These are phyloP conservation scores for Lachnellula occidentalis DNA, from an alignment of 2,329 filamentous ascomycete genomes.

Conservation along the genomic window DNA sequence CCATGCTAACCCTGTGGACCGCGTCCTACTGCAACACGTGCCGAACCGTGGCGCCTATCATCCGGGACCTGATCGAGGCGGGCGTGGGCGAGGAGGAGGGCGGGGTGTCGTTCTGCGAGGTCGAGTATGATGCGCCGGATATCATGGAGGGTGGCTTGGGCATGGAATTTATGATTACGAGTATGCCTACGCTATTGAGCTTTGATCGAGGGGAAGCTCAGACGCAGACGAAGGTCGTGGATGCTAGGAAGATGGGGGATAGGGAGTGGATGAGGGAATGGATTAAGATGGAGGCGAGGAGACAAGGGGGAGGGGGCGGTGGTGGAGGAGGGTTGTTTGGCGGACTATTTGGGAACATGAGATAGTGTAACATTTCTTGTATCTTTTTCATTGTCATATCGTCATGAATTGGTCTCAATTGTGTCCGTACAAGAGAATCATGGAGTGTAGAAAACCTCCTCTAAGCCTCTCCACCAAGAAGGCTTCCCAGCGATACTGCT, in stretches of 20 bases:
- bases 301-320: conserved; percentile 41
- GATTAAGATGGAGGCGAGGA: conserved; percentile 47
- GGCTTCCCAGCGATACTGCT: conserved; percentile 53
- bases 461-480: conserved; percentile 63
- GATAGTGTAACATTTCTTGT: conserved; percentile 10
- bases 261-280: conserved; percentile 47
- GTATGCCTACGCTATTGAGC: conserved; percentile 51
- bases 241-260: conserved; percentile 45
- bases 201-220: conserved; percentile 52
- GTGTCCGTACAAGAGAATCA: conserved; percentile 30
- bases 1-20: conserved; percentile 57
- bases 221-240: conserved; percentile 42
- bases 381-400: conserved; percentile 7
- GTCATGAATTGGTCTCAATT: neutral
- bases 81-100: conserved; percentile 48
- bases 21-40: conserved; percentile 54
- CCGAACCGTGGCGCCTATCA: conserved; percentile 43
- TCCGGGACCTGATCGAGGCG: conserved; percentile 42
- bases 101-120: conserved; percentile 47
- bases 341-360: conserved; percentile 30
- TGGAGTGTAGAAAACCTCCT: conserved; percentile 62
- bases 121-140: conserved; percentile 55
- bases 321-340: conserved; percentile 41
- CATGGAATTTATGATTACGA: conserved; percentile 52
- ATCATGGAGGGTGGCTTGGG: conserved; percentile 45